Conservation (phyloP, 768 basidiomycete species). For the Tylopilus sp. region DNA sequence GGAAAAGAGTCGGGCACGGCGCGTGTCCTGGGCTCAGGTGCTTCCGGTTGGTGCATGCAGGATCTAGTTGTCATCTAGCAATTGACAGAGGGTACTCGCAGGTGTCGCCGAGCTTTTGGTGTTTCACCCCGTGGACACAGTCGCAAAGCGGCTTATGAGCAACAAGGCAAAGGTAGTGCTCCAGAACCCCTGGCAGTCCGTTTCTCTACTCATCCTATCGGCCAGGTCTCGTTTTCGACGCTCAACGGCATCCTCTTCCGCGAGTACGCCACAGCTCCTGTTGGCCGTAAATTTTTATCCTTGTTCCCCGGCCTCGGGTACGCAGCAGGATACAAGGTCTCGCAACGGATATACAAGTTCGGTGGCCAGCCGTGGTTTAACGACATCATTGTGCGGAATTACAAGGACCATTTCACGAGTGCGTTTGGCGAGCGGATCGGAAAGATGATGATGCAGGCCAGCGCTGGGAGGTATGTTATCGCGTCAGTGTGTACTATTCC, state of each 20-base stretch:
- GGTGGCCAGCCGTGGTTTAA: constrained; percentile 98
- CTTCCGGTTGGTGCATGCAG: constrained; percentile 59
- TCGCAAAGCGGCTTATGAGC: constrained; percentile 98
- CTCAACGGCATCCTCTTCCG: constrained; percentile 85
- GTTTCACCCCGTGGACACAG: constrained; percentile 95
- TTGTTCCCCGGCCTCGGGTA: constrained; percentile 99
- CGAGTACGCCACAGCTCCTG: constrained; percentile 67
- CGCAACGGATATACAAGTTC: constrained; percentile 95
- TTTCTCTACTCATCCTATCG: background rate
- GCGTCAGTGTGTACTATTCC: background rate
- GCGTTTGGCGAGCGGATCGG: constrained; percentile 93
- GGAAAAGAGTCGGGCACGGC: constrained; percentile 86
- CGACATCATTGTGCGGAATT: constrained; percentile 81
- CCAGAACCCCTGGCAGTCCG: background rate
- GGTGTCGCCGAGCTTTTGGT: constrained; percentile 93
- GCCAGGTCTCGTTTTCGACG: constrained; percentile 58
- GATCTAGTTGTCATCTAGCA: background rate
- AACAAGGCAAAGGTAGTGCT: constrained; percentile 76
- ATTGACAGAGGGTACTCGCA: constrained; percentile 27
- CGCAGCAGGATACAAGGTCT: constrained; percentile 95
- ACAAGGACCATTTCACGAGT: constrained; percentile 76
- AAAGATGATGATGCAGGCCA: constrained; percentile 93
- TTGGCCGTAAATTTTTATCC: constrained; percentile 71
- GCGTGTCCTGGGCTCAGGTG: constrained; percentile 85
- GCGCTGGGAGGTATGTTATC: constrained; percentile 76